Evolutionary conservation across 2,329 filamentous ascomycete species (phyloP), one percentile per base, ranked within the genome.

Genomic region (Diaporthe vexans): DNA sequence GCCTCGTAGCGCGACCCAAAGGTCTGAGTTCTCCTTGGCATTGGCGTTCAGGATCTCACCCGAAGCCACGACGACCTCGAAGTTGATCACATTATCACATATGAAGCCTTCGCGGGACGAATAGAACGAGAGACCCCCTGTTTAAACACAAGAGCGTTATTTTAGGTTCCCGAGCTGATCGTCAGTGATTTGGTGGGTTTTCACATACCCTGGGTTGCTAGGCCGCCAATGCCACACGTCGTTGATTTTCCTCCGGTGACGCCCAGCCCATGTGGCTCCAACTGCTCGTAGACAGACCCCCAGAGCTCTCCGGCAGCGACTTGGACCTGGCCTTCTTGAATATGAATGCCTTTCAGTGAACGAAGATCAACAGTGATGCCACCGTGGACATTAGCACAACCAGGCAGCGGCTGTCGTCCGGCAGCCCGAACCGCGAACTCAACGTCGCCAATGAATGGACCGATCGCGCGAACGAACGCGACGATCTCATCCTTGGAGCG

Each of bases 41-140:
- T 83, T 86, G 19, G 81, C 85, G 35, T 85, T 78, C 40, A 83
- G 78, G 26, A 85, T 75, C 2, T 79, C 76, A 9, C 83, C 84
- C 58, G 79, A 78, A n/a, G 83, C 82, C 0, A 86, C 80, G 10
- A 88, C 85, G 29, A 87, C 80, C 73, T 86, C 80, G 56, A 78
- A 85, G 68, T 81, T 82, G 35, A 78, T 57, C 5, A 86, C 80
- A 37, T 80, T 46, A 21, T 65, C 35, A 35, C 59, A 65, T 3
- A 46, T 65, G 33, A 65, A 43, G 46, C 59, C 59, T 15, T 65
- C 59, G 3, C 59, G 59, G 5, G 59, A 40, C 10, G 35, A 40
- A n/a, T n/a, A 65, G 35, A 65, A 46, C 0, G 59, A 65, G 4
- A 65, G 35, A 11, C 59, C 59, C 0, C 59, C 59, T 46, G 3